Evolutionary conservation across 208 protist species (phyloP), one percentile per base, ranked within the genome.

Genomic region (Trypanosomatidae sp.): DNA sequence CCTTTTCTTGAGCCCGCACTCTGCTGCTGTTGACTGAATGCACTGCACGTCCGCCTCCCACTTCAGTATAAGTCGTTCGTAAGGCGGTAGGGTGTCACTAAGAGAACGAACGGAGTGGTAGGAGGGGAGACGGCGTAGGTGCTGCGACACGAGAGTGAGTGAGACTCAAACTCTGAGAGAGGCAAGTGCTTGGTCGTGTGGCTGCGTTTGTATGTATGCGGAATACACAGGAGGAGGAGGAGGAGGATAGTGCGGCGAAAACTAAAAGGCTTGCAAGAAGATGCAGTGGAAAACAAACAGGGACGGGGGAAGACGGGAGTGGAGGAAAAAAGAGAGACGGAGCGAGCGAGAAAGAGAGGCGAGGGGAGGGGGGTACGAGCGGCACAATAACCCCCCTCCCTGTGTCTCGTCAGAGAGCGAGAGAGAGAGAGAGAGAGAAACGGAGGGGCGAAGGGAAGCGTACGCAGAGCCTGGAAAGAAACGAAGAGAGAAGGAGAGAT

Each of bases 191-290:
- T 55, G 17, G 5, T 15, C 50, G 25, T 7, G 22, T 55, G 50
- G 50, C 47, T 30, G 47, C 36, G 36, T 39, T 39, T 39, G 19
- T 22, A 25, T 43, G 12, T 44, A n/a, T 30, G 22, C 8, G 50
- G 33, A 58, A 67, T 9, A 62, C 17, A 69, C 41, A 62, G 25
- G 25, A 68, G 55, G 28, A 56, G 62, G 62, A 65, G 25, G 19
- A 36, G 19, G 17, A 30, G 2, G 13, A 19, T 2, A 36, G 58
- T 25, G 50, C 22, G 50, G 8, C 22, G 22, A 25, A 33, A 30
- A 59, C 0, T 12, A 9, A 9, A 30, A 59, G 3, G 25, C n/a
- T 9, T 13, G 25, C 53, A 39, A 41, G 28, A 22, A 36, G 43
- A 36, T 30, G 25, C 41, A 66, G n/a, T 3, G 19, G 22, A 65